Base-by-base conservation (phyloP, 257 asterid species). In the Salvia miltiorrhiza region DNA sequence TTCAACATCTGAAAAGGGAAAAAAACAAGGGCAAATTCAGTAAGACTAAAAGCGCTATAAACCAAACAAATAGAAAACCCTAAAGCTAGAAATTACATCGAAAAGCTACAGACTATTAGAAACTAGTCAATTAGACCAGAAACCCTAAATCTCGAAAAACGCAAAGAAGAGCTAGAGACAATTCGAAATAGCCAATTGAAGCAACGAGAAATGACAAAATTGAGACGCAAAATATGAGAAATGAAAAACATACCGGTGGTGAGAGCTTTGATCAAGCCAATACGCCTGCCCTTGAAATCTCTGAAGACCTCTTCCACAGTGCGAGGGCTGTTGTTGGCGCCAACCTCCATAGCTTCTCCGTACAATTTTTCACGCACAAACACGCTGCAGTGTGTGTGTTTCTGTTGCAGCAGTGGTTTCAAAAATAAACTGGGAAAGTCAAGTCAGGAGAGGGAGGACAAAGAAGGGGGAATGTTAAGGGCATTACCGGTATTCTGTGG, bases 181-280 rank as follows among this genome's bases (percentile, higher is more conserved):
- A 24, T 74, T 28, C 41, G 26, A 11, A 72, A 43, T 16, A 60
- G 49, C 43, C 16, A 33, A 65, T 63, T 39, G 21, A 54, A 16
- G 9, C 70, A 75, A 2, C 39, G 47, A 53, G 7, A 67, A 72
- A 5, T 30, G 59, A 69, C 33, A 16, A 21, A 64, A 32, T 61
- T 30, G 33, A 69, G 71, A 32, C 24, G 37, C 0, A 1, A 43
- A 39, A 17, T 11, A 16, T 0, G 26, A 21, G 7, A 64, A 16
- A 19, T 4, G 2, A 59, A 26, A 50, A 55, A 5, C 32, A 10
- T 75, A 77, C 87, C 85, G 19, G 74, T 26, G 53, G 87, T 80
- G 67, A 83, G 80, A 77, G 85, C 87, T 80, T 72, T 83, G 81
- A 83, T 83, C 77, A 83, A 75, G 76, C 87, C 87, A 69, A 67